Conservation (phyloP, 1,284 basidiomycete species). For the Ustilago cynodontis region DNA sequence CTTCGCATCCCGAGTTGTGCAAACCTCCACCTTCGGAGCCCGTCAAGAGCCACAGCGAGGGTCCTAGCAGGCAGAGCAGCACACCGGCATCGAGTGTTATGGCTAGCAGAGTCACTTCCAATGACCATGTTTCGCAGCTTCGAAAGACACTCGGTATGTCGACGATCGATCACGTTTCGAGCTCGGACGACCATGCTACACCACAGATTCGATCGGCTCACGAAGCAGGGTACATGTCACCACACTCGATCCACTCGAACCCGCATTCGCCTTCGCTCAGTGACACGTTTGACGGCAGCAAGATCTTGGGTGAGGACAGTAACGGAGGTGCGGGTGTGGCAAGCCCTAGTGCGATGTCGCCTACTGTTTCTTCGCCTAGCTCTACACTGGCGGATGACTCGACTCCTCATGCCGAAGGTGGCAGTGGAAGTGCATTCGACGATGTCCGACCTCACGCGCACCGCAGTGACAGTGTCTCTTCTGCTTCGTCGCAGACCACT, state of each 20-base stretch:
- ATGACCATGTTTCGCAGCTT: slow-evolving; percentile 42
- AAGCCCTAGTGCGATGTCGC: slow-evolving; percentile 39
- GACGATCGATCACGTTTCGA: slow-evolving; percentile 26
- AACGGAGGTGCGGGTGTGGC: slow-evolving; percentile 9
- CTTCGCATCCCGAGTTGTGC: slow-evolving; percentile 88
- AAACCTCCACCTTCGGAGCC: slow-evolving; percentile 38
- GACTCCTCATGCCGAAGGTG: slow-evolving; percentile 6
- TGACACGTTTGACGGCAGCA: slow-evolving; percentile 30
- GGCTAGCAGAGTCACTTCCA: slow-evolving; percentile 47
- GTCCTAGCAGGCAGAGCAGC: slow-evolving; percentile 35
- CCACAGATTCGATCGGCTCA: slow-evolving; percentile 59
- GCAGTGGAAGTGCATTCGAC: slow-evolving; percentile 28
- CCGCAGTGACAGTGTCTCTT: slow-evolving; percentile 71
- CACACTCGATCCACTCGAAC: slow-evolving; percentile 51
- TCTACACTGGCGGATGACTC: slow-evolving; percentile 44
- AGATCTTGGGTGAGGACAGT: slow-evolving; percentile 24
- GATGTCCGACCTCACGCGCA: slow-evolving; percentile 52
- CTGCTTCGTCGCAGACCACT: slow-evolving; percentile 77
- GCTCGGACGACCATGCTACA: slow-evolving; percentile 23
- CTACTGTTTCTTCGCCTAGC: slow-evolving; percentile 38
- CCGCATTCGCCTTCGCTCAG: slow-evolving; percentile 52
- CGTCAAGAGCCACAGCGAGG: slow-evolving; percentile 20
- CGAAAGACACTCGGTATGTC: slow-evolving; percentile 40
- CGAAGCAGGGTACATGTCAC: slow-evolving; percentile 65
- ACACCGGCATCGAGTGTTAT: slow-evolving; percentile 32